Percentiles rank a stretch among this genome's conserved stretches.
Conservation (phyloP, 2,329 filamentous ascomycete genomes). For the Thelonectria olida region DNA sequence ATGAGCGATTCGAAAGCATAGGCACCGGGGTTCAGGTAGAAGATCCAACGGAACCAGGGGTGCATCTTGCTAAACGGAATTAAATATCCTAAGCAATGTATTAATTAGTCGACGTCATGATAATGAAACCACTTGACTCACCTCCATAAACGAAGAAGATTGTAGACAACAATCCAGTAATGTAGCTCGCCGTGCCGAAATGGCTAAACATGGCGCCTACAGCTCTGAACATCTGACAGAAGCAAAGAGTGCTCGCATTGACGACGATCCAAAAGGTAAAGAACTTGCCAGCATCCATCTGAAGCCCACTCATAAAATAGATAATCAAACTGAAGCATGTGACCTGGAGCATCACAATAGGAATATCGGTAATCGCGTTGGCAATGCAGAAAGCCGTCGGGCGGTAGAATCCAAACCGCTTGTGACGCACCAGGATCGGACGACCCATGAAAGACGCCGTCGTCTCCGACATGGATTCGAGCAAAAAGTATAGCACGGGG, state of each 20-base stretch:
- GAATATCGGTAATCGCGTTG: conserved; percentile 51
- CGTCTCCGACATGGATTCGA: conserved; percentile 54
- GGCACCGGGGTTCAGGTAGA: conserved; percentile 58
- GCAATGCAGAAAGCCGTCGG: conserved; percentile 49
- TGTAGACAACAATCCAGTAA: conserved; percentile 39
- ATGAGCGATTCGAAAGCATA: conserved; percentile 73
- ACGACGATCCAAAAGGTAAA: conserved; percentile 73
- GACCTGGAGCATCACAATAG: conserved; percentile 59
- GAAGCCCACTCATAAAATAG: conserved; percentile 46
- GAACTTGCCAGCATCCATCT: conserved; percentile 52
- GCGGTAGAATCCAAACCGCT: conserved; percentile 44
- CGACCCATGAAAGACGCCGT: conserved; percentile 43
- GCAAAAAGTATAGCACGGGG: conserved; percentile 49
- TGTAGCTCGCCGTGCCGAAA: conserved; percentile 40
- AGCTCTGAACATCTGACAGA: conserved; percentile 73
- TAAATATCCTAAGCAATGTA: conserved; percentile 62
- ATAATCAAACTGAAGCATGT: conserved; percentile 58
- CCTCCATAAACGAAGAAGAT: conserved; percentile 43
- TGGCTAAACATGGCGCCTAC: conserved; percentile 70
- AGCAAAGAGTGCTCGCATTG: conserved; percentile 64
- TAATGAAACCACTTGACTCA: conserved; percentile 29
- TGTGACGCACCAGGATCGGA: conserved; percentile 44
- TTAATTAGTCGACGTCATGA: not conserved
- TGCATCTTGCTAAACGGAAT: conserved; percentile 57
- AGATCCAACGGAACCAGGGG: conserved; percentile 63